Percentiles rank a stretch among this genome's conserved stretches.
Evolutionary conservation across 352 stramenopile species (phyloP).

Genomic region (Phytophthora sansomeana): DNA sequence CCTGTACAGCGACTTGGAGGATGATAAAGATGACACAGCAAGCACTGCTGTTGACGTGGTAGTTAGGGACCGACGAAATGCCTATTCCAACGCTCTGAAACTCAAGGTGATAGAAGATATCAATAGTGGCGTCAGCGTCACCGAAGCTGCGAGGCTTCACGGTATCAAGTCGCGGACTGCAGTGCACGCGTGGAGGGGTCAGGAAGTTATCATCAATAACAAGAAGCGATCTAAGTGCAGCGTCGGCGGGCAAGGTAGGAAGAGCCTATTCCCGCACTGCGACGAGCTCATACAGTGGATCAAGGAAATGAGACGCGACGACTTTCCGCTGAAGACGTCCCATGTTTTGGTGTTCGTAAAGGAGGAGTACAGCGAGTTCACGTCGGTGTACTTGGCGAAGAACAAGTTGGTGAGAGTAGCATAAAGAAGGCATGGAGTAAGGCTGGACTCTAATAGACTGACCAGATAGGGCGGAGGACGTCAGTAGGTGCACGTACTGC

Average conservation of each 20-base stretch:
- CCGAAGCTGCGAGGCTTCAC: slow-evolving; percentile 1
- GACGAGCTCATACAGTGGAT: slow-evolving; percentile 6
- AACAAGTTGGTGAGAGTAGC: too few species aligned
- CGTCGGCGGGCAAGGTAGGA: slow-evolving; percentile 2
- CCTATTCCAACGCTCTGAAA: not conserved
- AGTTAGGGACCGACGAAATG: not conserved
- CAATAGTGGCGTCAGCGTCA: not conserved
- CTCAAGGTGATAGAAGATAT: not conserved
- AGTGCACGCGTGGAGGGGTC: not conserved
- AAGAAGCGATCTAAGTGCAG: slow-evolving; percentile 1
- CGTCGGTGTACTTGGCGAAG: not conserved
- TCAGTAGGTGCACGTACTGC: too few species aligned
- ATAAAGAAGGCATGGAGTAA: too few species aligned
- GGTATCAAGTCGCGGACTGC: slow-evolving; percentile 3
- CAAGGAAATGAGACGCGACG: slow-evolving; percentile 5
- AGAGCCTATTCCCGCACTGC: not conserved
- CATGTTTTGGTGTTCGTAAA: slow-evolving; percentile 6
- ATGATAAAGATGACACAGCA: not conserved
- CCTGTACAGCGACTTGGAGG: too few species aligned
- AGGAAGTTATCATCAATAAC: not conserved
- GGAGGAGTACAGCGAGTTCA: slow-evolving; percentile 3
- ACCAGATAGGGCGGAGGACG: too few species aligned
- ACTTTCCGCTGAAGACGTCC: slow-evolving; percentile 4
- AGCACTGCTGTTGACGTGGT: not conserved
- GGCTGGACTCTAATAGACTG: too few species aligned